Evolutionary conservation across 2,329 filamentous ascomycete species (phyloP).

Genomic region (Trichoderma koningii): DNA sequence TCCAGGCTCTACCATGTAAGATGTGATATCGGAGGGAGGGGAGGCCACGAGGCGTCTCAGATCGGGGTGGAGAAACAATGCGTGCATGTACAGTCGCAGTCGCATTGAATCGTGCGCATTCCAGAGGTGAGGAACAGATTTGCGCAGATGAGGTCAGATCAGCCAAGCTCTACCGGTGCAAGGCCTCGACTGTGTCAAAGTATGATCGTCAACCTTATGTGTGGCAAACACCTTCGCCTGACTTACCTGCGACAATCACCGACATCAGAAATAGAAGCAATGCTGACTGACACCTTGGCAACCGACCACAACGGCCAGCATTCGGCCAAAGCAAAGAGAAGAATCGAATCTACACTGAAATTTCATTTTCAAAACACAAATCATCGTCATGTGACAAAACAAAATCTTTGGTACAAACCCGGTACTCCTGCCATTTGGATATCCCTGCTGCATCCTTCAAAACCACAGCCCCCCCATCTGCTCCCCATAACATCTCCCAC

Average conservation of each 20-base stretch:
- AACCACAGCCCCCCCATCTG: neutral
- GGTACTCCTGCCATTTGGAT: constrained; percentile 18
- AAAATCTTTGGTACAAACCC: constrained; percentile 8
- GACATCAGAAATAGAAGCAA: constrained; percentile 13
- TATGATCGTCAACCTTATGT: too few species aligned
- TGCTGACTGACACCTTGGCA: constrained; percentile 17
- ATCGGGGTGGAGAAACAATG: neutral
- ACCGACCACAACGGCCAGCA: neutral
- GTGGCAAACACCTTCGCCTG: neutral
- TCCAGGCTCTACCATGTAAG: neutral
- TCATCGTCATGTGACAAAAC: constrained; percentile 9
- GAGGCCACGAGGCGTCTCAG: neutral
- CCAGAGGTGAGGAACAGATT: too few species aligned
- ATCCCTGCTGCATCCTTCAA: constrained; percentile 7
- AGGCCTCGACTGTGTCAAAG: too few species aligned
- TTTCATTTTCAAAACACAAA: neutral
- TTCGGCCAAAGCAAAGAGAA: neutral
- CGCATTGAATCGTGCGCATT: neutral
- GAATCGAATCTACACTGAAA: neutral
- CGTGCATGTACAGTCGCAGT: too few species aligned
- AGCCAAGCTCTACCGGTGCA: too few species aligned
- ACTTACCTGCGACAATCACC: neutral
- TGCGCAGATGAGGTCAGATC: too few species aligned
- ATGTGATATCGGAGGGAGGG: constrained; percentile 2
- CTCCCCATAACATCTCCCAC: neutral